phyloP scores from a whole-genome alignment of 768 basidiomycete genomes.

The Psilocybe cyanescens region DNA sequence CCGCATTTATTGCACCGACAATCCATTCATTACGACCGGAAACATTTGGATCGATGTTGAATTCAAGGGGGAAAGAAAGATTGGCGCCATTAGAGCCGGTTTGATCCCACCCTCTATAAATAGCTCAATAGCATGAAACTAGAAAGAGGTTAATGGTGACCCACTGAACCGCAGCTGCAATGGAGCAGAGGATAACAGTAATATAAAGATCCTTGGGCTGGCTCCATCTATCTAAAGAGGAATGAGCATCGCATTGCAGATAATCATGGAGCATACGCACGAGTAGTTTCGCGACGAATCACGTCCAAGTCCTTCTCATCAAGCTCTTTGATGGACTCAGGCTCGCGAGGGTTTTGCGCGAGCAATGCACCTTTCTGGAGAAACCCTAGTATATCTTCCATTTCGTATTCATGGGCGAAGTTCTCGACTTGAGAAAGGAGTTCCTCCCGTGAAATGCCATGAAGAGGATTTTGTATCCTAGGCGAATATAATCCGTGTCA shows the following conservation, averaged over 20 bases:
- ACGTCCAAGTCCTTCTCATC: constrained; percentile 33
- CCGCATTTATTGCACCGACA: constrained; percentile 72
- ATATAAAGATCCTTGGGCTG: constrained; percentile 42
- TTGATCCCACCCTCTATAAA: constrained; percentile 48
- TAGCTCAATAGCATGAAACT: neutral
- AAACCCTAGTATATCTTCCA: constrained; percentile 40
- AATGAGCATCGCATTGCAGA: constrained; percentile 3
- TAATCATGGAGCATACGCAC: constrained; percentile 22
- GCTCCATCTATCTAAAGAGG: constrained; percentile 41
- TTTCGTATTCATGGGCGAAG: constrained; percentile 54
- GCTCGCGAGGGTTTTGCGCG: constrained; percentile 61
- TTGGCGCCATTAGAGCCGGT: constrained; percentile 62
- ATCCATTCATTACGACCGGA: constrained; percentile 60
- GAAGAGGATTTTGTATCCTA: constrained; percentile 42
- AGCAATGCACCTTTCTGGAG: constrained; percentile 74
- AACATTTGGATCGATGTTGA: constrained; percentile 38
- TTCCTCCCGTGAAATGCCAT: constrained; percentile 59
- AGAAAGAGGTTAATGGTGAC: constrained; percentile 7
- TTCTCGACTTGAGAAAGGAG: constrained; percentile 61
- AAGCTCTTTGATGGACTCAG: constrained; percentile 37
- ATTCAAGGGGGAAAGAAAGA: constrained; percentile 52
- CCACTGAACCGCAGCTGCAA: constrained; percentile 76
- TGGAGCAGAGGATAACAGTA: constrained; percentile 52
- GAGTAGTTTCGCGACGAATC: constrained; percentile 42
- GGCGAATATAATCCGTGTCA: neutral